Evolutionary conservation across 495 filamentous ascomycete genomes (phyloP).

Genomic region (Beverwykella pulmonaria): DNA sequence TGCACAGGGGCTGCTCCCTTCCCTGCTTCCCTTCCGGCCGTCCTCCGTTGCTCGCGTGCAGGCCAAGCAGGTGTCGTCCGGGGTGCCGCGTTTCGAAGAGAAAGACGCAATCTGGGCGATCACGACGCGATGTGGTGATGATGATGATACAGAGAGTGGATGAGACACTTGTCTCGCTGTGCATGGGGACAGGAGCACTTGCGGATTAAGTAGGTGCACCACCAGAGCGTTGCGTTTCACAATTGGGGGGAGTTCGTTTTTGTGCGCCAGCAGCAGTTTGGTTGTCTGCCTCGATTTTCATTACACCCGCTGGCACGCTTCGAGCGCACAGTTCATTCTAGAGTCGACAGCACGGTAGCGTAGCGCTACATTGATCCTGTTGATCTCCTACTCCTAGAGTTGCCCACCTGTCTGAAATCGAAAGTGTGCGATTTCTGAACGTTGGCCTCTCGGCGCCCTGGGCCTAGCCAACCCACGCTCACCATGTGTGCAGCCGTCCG

Average conservation of each 20-base stretch:
- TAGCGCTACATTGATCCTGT: too few species aligned
- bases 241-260: too few species aligned
- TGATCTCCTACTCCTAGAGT: too few species aligned
- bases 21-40: not conserved
- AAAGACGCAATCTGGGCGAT: constrained; percentile 25
- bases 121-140: constrained; percentile 13
- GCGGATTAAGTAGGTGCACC: constrained; percentile 17
- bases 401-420: not conserved
- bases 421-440: not conserved
- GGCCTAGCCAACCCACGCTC: constrained; percentile 1
- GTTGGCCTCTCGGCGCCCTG: constrained; percentile 1
- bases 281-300: too few species aligned
- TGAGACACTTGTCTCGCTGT: constrained; percentile 29
- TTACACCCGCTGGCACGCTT: too few species aligned
- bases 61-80: constrained; percentile 14
- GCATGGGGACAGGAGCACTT: constrained; percentile 32
- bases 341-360: too few species aligned
- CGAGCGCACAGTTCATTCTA: not conserved
- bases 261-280: too few species aligned
- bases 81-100: constrained; percentile 24
- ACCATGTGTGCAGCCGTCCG: constrained; percentile 5
- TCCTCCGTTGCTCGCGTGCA: constrained; percentile 16
- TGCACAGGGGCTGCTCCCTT: not conserved
- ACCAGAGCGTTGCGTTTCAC: constrained; percentile 31
- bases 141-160: not conserved